Conservation (phyloP, 306 rosid species). For the Vicia faba region DNA sequence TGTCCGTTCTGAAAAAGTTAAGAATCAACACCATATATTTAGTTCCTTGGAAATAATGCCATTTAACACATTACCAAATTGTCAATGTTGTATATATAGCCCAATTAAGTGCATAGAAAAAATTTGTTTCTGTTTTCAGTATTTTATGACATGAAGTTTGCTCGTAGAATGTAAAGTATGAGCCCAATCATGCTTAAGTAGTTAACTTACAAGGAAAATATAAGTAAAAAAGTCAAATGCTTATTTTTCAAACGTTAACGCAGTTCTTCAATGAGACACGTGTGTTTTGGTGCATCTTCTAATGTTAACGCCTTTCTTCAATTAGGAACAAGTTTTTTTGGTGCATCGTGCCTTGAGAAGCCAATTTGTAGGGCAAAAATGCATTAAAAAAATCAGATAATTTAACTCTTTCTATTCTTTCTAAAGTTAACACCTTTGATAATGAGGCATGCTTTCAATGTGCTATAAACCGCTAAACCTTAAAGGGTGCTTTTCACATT, state of each 20-base stretch:
- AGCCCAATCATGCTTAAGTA: slow-evolving; percentile 1
- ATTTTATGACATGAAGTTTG: too few species aligned
- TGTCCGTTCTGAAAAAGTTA: slow-evolving; percentile 72
- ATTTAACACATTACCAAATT: slow-evolving; percentile 19
- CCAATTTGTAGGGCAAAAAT: background rate
- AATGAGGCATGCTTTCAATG: background rate
- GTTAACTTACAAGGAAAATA: slow-evolving; percentile 2
- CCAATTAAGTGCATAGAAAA: too few species aligned
- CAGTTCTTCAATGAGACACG: too few species aligned
- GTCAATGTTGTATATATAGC: background rate
- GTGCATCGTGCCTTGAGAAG: background rate
- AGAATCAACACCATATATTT: slow-evolving; percentile 21
- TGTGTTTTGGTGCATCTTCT: background rate
- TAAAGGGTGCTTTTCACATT: slow-evolving; percentile 7
- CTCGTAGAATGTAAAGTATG: background rate
- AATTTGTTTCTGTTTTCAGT: too few species aligned
- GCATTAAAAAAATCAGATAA: background rate
- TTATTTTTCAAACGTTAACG: too few species aligned
- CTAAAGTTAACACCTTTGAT: background rate
- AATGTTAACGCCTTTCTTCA: background rate
- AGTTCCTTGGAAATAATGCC: slow-evolving; percentile 15
- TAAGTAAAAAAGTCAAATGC: background rate
- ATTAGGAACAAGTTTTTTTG: background rate
- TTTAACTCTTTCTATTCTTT: background rate
- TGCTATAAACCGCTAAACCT: background rate